Percentiles rank a stretch among this genome's conserved stretches.
phyloP scores from a whole-genome alignment of 352 stramenopile genomes.

The Phytophthora melonis region DNA sequence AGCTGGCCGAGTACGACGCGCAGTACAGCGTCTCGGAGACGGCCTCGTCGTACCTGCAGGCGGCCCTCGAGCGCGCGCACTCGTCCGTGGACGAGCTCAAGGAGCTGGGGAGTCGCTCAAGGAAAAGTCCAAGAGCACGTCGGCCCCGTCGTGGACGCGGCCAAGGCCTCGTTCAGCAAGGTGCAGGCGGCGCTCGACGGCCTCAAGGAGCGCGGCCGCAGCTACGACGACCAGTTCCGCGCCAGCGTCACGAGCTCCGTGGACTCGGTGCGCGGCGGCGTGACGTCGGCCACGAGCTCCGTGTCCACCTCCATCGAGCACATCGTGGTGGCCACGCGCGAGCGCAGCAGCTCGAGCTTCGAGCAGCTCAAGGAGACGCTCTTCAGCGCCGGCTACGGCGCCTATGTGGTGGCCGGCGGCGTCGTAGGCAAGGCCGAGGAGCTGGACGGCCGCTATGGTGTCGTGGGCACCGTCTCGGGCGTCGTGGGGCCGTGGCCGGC shows the following conservation, averaged over 20 bases:
- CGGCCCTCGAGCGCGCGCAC: constrained; percentile 72
- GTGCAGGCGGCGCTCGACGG: constrained; percentile 61
- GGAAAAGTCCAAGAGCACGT: constrained; percentile 61
- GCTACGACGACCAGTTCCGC: constrained; percentile 78
- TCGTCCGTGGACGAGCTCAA: constrained; percentile 81
- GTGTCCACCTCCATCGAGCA: constrained; percentile 76
- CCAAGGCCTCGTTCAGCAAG: constrained; percentile 65
- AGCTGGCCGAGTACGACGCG: constrained; percentile 69
- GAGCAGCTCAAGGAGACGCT: constrained; percentile 69
- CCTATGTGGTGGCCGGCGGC: constrained; percentile 61
- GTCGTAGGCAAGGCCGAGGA: constrained; percentile 68
- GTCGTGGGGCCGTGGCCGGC: constrained; percentile 60
- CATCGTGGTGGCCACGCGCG: constrained; percentile 67
- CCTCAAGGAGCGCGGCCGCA: constrained; percentile 66
- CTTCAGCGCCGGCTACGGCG: constrained; percentile 57
- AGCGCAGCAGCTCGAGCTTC: constrained; percentile 65
- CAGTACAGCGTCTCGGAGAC: constrained; percentile 81
- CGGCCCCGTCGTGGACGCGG: constrained; percentile 56
- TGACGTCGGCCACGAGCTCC: constrained; percentile 46
- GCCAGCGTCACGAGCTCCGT: constrained; percentile 54
- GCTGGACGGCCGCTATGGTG: constrained; percentile 66
- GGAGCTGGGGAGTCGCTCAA: constrained; percentile 62
- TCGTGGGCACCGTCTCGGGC: constrained; percentile 59
- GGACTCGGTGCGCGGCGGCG: constrained; percentile 50
- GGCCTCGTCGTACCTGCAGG: constrained; percentile 69